phyloP scores from a whole-genome alignment of 495 filamentous ascomycete genomes.

The Aeminium ludgeri region DNA sequence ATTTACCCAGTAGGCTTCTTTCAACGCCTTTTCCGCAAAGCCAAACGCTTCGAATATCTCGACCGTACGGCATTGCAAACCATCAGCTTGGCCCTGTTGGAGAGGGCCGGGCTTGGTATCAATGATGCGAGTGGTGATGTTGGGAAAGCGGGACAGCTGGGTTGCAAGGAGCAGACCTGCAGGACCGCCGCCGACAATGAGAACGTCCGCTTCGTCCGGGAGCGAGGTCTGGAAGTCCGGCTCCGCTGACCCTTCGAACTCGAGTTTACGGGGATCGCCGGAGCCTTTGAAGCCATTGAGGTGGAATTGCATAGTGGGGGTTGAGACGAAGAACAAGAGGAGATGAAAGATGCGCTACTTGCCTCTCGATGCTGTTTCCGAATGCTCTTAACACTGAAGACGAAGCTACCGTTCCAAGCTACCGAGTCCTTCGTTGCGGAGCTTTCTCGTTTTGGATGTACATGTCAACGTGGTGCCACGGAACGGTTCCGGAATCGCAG shows the following conservation, averaged over 20 bases:
- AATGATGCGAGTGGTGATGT: slow-evolving; percentile 44
- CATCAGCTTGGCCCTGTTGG: slow-evolving; percentile 59
- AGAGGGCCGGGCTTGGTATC: slow-evolving; percentile 46
- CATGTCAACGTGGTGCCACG: too few species aligned
- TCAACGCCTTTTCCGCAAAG: slow-evolving; percentile 50
- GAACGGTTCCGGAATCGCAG: too few species aligned
- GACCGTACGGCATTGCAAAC: slow-evolving; percentile 61
- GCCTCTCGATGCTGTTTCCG: background rate
- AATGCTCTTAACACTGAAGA: background rate
- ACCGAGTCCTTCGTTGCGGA: too few species aligned
- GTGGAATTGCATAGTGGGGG: slow-evolving; percentile 16
- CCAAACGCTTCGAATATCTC: slow-evolving; percentile 72
- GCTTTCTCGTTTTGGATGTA: too few species aligned
- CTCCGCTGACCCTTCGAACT: slow-evolving; percentile 10
- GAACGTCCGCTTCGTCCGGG: slow-evolving; percentile 29
- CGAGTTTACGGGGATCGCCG: slow-evolving; percentile 11
- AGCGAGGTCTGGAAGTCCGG: slow-evolving; percentile 15
- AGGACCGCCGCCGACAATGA: slow-evolving; percentile 52
- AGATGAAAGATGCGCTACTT: background rate
- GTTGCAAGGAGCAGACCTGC: slow-evolving; percentile 52
- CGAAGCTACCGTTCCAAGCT: too few species aligned
- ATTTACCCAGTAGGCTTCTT: slow-evolving; percentile 51
- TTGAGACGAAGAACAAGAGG: background rate
- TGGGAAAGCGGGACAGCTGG: slow-evolving; percentile 43
- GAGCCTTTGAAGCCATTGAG: slow-evolving; percentile 15